Evolutionary conservation across 2,329 filamentous ascomycete genomes (phyloP), one percentile per base, ranked within the genome.

Genomic region (Gnomoniopsis sp.): DNA sequence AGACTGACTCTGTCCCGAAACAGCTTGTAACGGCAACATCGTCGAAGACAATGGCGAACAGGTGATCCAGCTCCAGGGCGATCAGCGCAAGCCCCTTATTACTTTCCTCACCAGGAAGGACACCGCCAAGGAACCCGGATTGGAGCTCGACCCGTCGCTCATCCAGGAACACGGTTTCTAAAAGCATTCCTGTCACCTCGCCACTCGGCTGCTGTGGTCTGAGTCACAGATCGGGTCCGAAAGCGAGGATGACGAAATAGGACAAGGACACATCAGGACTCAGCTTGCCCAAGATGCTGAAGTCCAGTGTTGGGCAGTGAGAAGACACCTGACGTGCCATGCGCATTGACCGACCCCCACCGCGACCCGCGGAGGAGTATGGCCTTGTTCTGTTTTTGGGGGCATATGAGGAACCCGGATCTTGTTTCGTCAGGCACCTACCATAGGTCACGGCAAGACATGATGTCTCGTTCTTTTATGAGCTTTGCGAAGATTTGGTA

Each of bases 21-120:
- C 64, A 91, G 93, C 95, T 78, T 98, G 93, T 91, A 98, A 99
- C 97, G 95, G 95, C 86, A 98, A 93, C 80, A 96, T 98, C 77
- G 93, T 98, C 79, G 87, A 87, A 74, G 93, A 98, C 79, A 86
- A 85, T 70, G 92, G 96, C 91, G 93, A 93, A 75, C 93, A 98
- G 84, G 93, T 98, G 85, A 97, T 99, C 75, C 95, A 99, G 85
- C 89, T 99, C 74, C 95, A 99, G 80, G 95, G 95, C 72, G 95
- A 99, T 77, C 95, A 99, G 84, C 93, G 95, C 80, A 96, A 96
- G 81, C 92, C 96, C 86, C 90, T 97, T 75, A 90, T 96, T 78
- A 92, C 97, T 74, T 99, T 98, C 83, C 88, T 98, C 78, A 87
- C 88, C 79, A 90, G 96, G 81, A 96, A 96, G 85, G 91, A 93